These are phyloP conservation scores for Tulasnella sp. DNA, from an alignment of 768 basidiomycete genomes.

Conservation along the genomic window DNA sequence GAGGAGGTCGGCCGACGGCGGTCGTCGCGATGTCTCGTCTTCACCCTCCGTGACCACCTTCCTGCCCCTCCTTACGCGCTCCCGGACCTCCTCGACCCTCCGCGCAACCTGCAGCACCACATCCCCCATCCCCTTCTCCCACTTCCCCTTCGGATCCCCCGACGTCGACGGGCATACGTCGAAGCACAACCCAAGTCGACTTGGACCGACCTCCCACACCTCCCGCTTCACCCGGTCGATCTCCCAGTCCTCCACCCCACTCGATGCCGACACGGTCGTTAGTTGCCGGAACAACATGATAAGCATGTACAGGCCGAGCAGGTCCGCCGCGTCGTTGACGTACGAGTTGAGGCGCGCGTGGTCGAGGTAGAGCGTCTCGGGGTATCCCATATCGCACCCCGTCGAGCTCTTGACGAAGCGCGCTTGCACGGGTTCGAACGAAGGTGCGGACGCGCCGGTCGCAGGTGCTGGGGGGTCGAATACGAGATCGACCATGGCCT, in stretches of 20 bases:
- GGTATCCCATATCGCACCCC: conserved; percentile 42
- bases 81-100: conserved; percentile 33
- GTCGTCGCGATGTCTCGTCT: conserved; percentile 21
- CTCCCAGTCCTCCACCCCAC: conserved; percentile 36
- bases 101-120: conserved; percentile 65
- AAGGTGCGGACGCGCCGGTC: not conserved
- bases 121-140: conserved; percentile 46
- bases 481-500: conserved; percentile 38
- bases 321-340: conserved; percentile 60
- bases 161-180: not conserved
- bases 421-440: conserved; percentile 27
- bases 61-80: conserved; percentile 16
- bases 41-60: conserved; percentile 1
- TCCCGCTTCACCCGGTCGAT: conserved; percentile 56
- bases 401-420: no score
- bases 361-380: conserved; percentile 76
- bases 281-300: conserved; percentile 71
- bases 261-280: conserved; percentile 33
- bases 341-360: conserved; percentile 52
- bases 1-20: conserved; percentile 42
- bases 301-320: conserved; percentile 66
- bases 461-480: conserved; percentile 38
- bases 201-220: conserved; percentile 54
- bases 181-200: conserved; percentile 52
- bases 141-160: conserved; percentile 30